A percentile compares a stretch with the other conserved stretches of the same genome.
Evolutionary conservation across 257 asterid genomes (phyloP).

Genomic region (Apocynum venetum): DNA sequence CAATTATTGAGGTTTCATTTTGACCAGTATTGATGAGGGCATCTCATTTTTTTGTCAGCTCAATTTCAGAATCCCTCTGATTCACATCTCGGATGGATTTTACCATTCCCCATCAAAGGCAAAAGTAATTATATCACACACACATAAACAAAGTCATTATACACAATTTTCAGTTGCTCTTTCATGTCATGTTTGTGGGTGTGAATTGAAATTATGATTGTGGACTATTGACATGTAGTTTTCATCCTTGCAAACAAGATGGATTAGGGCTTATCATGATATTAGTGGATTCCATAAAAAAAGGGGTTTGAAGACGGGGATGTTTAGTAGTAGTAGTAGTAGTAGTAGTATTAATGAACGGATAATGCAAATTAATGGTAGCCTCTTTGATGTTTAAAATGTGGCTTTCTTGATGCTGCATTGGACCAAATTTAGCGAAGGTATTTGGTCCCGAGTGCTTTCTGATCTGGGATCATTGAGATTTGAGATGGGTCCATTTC

Average conservation of each 20-base stretch:
- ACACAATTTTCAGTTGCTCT: background rate
- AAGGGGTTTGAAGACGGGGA: background rate
- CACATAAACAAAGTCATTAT: background rate
- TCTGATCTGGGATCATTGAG: background rate
- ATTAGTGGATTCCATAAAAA: background rate
- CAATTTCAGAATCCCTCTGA: background rate
- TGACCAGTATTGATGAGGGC: background rate
- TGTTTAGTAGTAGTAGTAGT: background rate
- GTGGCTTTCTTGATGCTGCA: background rate
- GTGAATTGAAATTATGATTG: background rate
- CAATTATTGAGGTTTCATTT: background rate
- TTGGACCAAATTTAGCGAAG: conserved; percentile 1
- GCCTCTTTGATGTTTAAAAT: background rate
- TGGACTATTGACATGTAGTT: background rate
- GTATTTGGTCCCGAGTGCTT: background rate
- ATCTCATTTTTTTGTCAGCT: background rate
- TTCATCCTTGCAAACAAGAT: background rate
- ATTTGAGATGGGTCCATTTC: background rate
- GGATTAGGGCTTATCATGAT: background rate
- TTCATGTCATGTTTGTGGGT: background rate
- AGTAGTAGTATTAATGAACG: background rate
- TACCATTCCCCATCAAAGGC: background rate
- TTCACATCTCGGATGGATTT: background rate
- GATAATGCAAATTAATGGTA: background rate
- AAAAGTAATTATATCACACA: background rate